These are phyloP conservation scores for Usnea hakonensis DNA, from an alignment of 495 filamentous ascomycete species.

Conservation along the genomic window DNA sequence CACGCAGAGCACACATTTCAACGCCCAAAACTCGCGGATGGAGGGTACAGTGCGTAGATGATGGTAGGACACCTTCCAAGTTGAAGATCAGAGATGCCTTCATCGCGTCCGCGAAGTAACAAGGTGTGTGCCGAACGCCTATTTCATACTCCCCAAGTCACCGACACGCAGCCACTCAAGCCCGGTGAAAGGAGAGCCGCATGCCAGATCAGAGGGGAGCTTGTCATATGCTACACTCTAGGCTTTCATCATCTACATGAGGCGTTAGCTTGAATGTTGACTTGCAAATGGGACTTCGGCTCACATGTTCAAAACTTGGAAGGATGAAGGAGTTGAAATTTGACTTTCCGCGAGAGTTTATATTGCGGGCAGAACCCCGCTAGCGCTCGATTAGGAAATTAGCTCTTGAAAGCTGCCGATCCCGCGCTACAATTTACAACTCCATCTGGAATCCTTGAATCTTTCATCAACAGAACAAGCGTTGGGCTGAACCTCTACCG, in stretches of 20 bases:
- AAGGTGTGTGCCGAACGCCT: slow-evolving; percentile 99
- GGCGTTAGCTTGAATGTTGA: slow-evolving; percentile 36
- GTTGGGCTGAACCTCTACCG: no score
- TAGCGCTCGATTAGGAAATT: slow-evolving; percentile 3
- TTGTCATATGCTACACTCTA: slow-evolving; percentile 87
- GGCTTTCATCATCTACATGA: slow-evolving; percentile 94
- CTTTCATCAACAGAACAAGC: neutral
- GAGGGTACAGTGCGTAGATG: neutral
- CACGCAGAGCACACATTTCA: neutral
- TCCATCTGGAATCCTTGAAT: neutral
- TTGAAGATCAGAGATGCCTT: slow-evolving; percentile 88
- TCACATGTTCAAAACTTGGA: slow-evolving; percentile 96
- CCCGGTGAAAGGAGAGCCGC: slow-evolving; percentile 74
- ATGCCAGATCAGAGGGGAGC: slow-evolving; percentile 57
- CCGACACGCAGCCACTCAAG: slow-evolving; percentile 76
- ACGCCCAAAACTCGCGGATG: neutral
- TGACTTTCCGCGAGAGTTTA: neutral
- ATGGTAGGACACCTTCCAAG: slow-evolving; percentile 37
- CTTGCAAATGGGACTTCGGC: slow-evolving; percentile 26
- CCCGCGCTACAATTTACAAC: neutral
- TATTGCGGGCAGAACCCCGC: neutral
- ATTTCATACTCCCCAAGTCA: slow-evolving; percentile 75
- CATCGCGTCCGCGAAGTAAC: slow-evolving; percentile 93
- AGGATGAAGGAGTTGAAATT: slow-evolving; percentile 64
- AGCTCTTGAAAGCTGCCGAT: neutral